phyloP scores from a whole-genome alignment of 352 stramenopile genomes.

The Phytophthora quininea region DNA sequence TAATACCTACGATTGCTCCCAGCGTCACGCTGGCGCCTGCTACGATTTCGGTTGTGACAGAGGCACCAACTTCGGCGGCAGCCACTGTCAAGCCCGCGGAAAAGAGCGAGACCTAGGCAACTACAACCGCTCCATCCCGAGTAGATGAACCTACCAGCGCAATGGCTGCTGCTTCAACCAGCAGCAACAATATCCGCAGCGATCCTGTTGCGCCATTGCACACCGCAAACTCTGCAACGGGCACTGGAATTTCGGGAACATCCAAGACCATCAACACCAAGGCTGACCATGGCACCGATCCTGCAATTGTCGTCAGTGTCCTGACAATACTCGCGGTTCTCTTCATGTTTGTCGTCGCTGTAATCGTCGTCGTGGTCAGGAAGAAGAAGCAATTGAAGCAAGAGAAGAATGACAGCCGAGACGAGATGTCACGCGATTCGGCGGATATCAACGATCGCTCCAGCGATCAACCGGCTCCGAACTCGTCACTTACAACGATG shows the following conservation, averaged over 20 bases:
- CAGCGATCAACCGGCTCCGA: not conserved
- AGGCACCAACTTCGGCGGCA: not conserved
- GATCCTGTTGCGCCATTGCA: not conserved
- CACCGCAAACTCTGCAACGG: not conserved
- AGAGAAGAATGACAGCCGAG: conserved; percentile 8
- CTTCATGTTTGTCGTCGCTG: conserved; percentile 14
- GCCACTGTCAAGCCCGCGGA: not conserved
- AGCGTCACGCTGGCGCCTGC: not conserved
- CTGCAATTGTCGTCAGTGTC: conserved; percentile 20
- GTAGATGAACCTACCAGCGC: not conserved
- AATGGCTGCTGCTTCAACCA: too few relatives aligned
- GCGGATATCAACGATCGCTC: conserved; percentile 20
- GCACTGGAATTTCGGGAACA: not conserved
- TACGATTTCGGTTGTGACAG: not conserved
- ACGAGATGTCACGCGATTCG: conserved; percentile 10
- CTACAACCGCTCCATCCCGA: not conserved
- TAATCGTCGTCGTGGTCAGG: conserved; percentile 24
- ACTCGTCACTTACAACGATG: conserved; percentile 10
- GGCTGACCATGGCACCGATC: not conserved
- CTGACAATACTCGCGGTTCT: conserved; percentile 19
- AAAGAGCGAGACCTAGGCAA: not conserved
- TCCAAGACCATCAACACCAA: conserved; percentile 5
- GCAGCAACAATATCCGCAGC: not conserved
- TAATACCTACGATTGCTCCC: not conserved
- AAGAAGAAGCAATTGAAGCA: conserved; percentile 30